Evolutionary conservation across 2,329 filamentous ascomycete species (phyloP), one percentile per base, ranked within the genome.

Genomic region (Chaetomium strumarium): DNA sequence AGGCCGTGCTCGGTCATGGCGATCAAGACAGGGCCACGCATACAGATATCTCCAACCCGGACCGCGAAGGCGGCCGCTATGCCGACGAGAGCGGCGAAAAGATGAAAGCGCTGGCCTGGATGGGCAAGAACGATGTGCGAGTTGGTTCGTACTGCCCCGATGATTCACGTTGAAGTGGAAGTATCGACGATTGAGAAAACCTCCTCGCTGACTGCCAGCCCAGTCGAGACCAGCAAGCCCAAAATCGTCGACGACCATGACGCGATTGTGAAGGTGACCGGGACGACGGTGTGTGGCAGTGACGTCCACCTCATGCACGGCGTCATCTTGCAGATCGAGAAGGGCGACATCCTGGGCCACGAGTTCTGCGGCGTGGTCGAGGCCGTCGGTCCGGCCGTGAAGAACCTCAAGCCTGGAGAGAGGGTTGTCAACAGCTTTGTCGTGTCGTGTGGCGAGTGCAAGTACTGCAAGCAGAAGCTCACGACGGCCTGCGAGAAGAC

Each of bases 71-170:
- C 58, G 74, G 74, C 0, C 52, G 24, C 24, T 24, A 7, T 24
- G 24, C 24, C 7, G 24, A 24, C 24, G 24, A 24, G 24, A 24
- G 24, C 24, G 24, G 24, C 31, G 78, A 83, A 61, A 85, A 70
- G 14, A 93, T 95, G 86, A 86, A 88, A 67, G 90, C 90, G 0
- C 70, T 95, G 13, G 80, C 79, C 2, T 95, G 90, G 90, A 82
- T 86, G 69, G 86, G 87, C 48, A 93, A 92, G 74, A 88, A 90
- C 63, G 80, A 75, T 30, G 88, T 95, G 43, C 71, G 86, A 64
- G 74, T 95, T 16, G 72, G 78, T 82, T 67, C 53, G 68, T 63
- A 9, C 10, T 11, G 3, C 8, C 12, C 2, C 14, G 16, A n/a
- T 7, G 12, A 7, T 39, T 13, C n/a, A 31, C 19, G 34, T 33